Base-by-base conservation (phyloP, 1,284 basidiomycete genomes). In the Cutaneotrichosporon spelunceum region DNA sequence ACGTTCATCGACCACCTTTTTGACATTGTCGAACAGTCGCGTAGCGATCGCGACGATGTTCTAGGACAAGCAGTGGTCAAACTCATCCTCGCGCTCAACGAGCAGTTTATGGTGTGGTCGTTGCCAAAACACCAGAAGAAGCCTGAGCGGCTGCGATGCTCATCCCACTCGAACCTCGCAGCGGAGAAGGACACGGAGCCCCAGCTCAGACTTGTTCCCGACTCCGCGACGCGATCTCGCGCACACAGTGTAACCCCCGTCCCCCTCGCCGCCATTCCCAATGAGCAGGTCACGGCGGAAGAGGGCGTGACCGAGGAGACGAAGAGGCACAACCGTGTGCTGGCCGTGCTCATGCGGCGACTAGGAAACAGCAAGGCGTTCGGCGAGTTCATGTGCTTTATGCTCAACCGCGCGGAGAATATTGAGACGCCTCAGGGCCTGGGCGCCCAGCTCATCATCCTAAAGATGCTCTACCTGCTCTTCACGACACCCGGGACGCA, bases 351-450 rank as follows among this genome's bases (percentile, higher is more conserved):
- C 29, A 89, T 91, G 83, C 83, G 88, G 26, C 86, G 94, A 16
- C 78, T 93, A 36, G 87, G 90, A 9, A 86, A 86, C 13, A 91
- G 87, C 78, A 93, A 92, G 81, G 97, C 95, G 0, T 97, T 99
- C 77, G 93, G 93, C 16, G 93, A 95, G 80, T 99, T 98, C 72
- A 86, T 99, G 82, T 97, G 99, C 66, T 99, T 97, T 77, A 99
- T 99, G 89, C 82, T 99, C 47, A 99, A 99, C 73, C 87, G 95
- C 62, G 90, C 93, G 50, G 91, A 88, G 71, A 85, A 87, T 53
- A 23, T 53, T n/a, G 52, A 53, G 13, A 89, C 88, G 2, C 82
- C 90, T 2, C 94, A 98, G 71, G 95, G 94, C 68, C 80, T 93
- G 23, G 97, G 93, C 80, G 91, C 96, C 87, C 93, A 97, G 71